Conservation (phyloP, 2,329 filamentous ascomycete genomes). For the Rhinocladiella similis region DNA sequence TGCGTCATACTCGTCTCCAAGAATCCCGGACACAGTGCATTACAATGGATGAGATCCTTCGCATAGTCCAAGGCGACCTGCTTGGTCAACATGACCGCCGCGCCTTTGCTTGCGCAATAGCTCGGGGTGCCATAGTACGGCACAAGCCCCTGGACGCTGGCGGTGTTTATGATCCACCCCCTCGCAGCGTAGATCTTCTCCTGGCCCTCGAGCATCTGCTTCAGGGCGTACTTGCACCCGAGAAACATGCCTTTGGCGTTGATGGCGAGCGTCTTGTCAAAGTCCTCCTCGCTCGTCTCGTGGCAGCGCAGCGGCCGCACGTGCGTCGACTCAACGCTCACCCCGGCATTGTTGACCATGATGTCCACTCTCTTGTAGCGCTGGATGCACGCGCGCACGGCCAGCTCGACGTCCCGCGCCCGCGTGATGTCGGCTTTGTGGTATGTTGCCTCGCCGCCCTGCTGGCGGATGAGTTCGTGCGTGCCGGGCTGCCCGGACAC, state of each 20-base stretch:
- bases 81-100: conserved; percentile 48
- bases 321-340: conserved; percentile 41
- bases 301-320: conserved; percentile 18
- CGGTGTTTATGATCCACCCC: conserved; percentile 47
- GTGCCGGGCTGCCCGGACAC: conserved; percentile 19
- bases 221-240: conserved; percentile 84
- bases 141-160: conserved; percentile 20
- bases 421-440: conserved; percentile 22
- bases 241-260: conserved; percentile 97
- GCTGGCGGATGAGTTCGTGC: conserved; percentile 25
- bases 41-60: conserved; percentile 42
- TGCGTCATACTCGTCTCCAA: conserved; percentile 40
- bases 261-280: conserved; percentile 88
- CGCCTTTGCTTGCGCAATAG: conserved; percentile 51
- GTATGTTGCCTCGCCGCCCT: conserved; percentile 18
- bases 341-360: conserved; percentile 96
- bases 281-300: conserved; percentile 67
- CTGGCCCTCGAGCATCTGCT: conserved; percentile 27
- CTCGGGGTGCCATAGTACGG: conserved; percentile 19
- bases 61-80: conserved; percentile 48
- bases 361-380: conserved; percentile 63
- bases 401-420: conserved; percentile 20
- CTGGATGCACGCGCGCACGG: conserved; percentile 21
- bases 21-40: conserved; percentile 45
- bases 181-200: conserved; percentile 5